Evolutionary conservation across 1,139 yeast species (phyloP).

Genomic region (Taphrina pruni): DNA sequence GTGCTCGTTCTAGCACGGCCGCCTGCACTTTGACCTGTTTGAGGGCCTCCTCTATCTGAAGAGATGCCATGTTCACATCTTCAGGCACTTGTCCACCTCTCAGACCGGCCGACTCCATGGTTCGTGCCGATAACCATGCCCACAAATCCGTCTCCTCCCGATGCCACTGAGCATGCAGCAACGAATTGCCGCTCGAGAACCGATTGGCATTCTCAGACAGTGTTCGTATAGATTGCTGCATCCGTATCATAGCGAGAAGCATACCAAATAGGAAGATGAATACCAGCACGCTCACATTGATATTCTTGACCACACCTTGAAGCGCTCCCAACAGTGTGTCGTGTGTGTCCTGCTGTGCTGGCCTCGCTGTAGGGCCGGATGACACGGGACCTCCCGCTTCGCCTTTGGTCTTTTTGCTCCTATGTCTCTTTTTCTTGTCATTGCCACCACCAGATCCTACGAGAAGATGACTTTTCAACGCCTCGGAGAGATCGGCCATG

Average conservation of each 20-base stretch:
- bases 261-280: constrained; percentile 29
- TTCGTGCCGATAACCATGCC: constrained; percentile 28
- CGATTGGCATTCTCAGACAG: constrained; percentile 5
- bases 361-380: not conserved
- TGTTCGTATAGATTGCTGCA: constrained; percentile 26
- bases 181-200: not conserved
- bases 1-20: constrained; percentile 19
- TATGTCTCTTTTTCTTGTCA: constrained; percentile 50
- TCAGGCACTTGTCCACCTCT: not conserved
- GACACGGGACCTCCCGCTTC: constrained; percentile 1
- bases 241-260: constrained; percentile 30
- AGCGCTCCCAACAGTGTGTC: constrained; percentile 7
- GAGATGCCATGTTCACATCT: constrained; percentile 7
- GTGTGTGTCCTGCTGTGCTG: not conserved
- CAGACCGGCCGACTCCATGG: not conserved
- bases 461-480: constrained; percentile 55
- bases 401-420: constrained; percentile 43
- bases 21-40: constrained; percentile 18
- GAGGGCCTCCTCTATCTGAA: constrained; percentile 34
- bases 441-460: constrained; percentile 46
- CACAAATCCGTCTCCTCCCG: constrained; percentile 31
- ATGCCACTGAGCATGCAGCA: constrained; percentile 18
- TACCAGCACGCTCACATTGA: constrained; percentile 22
- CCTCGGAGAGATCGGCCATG: constrained; percentile 64
- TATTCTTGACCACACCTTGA: constrained; percentile 10